Base-by-base conservation (phyloP, 106 monocot species). In the Dendrobium huoshanense region DNA sequence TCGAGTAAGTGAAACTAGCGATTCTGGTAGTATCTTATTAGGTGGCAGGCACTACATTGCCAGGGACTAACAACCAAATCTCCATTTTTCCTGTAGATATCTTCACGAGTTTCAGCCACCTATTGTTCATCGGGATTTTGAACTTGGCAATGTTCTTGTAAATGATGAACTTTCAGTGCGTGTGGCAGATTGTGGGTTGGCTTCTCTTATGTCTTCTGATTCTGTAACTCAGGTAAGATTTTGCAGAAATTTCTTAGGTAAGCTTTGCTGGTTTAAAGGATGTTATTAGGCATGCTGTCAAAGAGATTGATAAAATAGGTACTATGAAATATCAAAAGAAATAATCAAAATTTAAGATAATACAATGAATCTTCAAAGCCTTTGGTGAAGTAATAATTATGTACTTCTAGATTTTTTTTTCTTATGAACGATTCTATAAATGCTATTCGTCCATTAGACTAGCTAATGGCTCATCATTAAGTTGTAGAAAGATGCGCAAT, bases 181-280 rank as follows among this genome's bases (percentile, higher is more conserved):
- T 55, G 83, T 99, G 78, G 83, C 87, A 77, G 95, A 95, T 64
- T 99, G 99, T 85, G 95, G 99, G 65, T 82, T 99, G 55, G 89
- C 95, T 79, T 78, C 90, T 48, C 49, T 95, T 22, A 59, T 82
- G 65, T 86, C 88, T 73, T 87, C 92, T 78, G 86, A 61, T 55
- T 93, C 95, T 43, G 93, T 85, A 19, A 72, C 91, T 51, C 95
- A 99, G 95, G 99, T 99, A 88, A 73, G 40, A 74, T 20, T n/a
- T 19, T 42, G 43, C n/a, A 43, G 19, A 74, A 43, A 20, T 7
- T 41, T 0, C 19, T 44, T n/a, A 20, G 74, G 13, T 1, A 43
- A 44, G 41, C 22, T 7, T 74, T 74, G 20, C 37, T 70, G 11
- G 70, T 37, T 29, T 65, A 37, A 33, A 13, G 37, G 37, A 33